These are phyloP conservation scores for Nicotiana noctiflora DNA, from an alignment of 257 asterid genomes.

Conservation along the genomic window DNA sequence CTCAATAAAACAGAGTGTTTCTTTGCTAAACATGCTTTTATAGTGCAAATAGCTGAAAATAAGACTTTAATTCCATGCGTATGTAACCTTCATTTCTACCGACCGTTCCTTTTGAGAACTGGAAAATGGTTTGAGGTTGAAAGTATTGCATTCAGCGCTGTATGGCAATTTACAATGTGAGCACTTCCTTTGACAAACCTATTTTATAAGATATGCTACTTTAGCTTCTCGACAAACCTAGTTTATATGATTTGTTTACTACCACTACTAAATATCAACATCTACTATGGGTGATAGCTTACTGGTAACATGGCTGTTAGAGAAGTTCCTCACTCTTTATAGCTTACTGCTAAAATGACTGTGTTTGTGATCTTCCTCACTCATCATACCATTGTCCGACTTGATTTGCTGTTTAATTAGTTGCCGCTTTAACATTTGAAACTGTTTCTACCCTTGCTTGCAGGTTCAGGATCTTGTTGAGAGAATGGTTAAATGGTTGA, in stretches of 20 bases:
- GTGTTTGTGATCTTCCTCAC: not conserved
- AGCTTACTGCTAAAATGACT: not conserved
- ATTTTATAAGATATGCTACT: not conserved
- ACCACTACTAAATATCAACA: not conserved
- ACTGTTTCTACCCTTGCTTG: conserved; percentile 13
- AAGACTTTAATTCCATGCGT: too few species aligned
- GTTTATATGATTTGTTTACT: not conserved
- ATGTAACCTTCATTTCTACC: not conserved
- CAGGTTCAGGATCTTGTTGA: conserved; percentile 67
- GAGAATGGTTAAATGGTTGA: conserved; percentile 85
- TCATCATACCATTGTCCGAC: not conserved
- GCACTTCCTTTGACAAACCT: not conserved
- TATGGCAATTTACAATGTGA: not conserved
- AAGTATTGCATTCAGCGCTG: not conserved
- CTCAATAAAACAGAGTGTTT: not conserved
- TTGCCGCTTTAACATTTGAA: not conserved
- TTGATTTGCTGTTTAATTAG: not conserved
- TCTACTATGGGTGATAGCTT: not conserved
- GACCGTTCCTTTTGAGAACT: not conserved
- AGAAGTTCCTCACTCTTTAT: not conserved
- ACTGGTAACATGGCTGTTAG: not conserved
- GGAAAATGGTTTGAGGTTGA: not conserved
- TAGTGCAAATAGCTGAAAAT: not conserved
- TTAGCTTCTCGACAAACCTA: not conserved
- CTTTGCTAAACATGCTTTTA: not conserved